Percentiles rank a stretch among this genome's conserved stretches.
phyloP scores from a whole-genome alignment of 306 rosid genomes.

The Quercus ilex region DNA sequence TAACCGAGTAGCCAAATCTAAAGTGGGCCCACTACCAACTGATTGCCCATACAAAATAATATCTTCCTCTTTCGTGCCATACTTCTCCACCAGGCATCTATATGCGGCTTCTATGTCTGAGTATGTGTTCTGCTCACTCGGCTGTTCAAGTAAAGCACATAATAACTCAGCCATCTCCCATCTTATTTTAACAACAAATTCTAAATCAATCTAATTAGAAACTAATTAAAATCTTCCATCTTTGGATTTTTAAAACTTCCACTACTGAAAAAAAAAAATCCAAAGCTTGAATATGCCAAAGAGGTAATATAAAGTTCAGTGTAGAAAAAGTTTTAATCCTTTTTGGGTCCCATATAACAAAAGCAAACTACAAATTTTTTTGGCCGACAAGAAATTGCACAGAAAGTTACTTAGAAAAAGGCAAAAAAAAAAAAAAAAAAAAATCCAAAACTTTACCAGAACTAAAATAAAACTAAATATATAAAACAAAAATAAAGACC shows the following conservation, averaged over 20 bases:
- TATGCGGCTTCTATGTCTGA: constrained; percentile 93
- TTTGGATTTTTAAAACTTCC: too few species aligned
- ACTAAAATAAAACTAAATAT: too few species aligned
- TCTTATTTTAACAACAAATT: constrained; percentile 6
- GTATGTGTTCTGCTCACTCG: constrained; percentile 93
- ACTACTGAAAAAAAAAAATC: neutral
- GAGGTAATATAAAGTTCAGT: neutral
- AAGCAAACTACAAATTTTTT: too few species aligned
- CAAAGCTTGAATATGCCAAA: neutral
- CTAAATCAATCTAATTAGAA: constrained; percentile 2
- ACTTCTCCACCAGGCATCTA: constrained; percentile 79
- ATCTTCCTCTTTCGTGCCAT: constrained; percentile 86
- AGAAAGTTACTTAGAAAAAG: too few species aligned
- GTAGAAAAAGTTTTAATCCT: neutral
- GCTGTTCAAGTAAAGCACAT: constrained; percentile 42
- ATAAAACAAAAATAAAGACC: neutral
- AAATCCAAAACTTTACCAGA: neutral
- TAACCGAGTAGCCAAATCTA: constrained; percentile 77
- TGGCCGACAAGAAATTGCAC: too few species aligned
- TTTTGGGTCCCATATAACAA: too few species aligned
- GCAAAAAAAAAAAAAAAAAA: neutral
- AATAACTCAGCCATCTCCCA: constrained; percentile 4
- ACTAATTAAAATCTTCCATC: neutral
- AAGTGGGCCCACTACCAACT: constrained; percentile 94
- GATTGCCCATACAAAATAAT: constrained; percentile 92